Conservation (phyloP, 2,329 filamentous ascomycete genomes). For the Cladobotryum protrusum region DNA sequence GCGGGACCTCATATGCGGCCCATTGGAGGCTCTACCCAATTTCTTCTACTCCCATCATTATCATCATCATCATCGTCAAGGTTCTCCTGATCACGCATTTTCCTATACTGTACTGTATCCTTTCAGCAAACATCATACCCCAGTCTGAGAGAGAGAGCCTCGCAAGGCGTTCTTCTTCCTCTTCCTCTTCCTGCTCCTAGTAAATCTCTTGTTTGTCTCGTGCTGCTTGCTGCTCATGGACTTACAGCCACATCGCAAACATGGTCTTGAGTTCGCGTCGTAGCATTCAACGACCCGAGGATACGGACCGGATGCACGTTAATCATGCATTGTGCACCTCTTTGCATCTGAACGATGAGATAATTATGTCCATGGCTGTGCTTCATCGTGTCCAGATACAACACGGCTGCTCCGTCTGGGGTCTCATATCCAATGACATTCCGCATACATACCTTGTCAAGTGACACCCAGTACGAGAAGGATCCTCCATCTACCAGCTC, state of each 20-base stretch:
- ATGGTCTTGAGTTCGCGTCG: too few relatives aligned
- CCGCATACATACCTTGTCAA: conserved; percentile 8
- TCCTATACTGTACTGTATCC: too few relatives aligned
- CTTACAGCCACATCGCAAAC: too few relatives aligned
- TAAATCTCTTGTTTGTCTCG: too few relatives aligned
- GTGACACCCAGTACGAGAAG: conserved; percentile 3
- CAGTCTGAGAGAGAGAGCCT: not conserved
- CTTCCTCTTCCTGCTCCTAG: not conserved
- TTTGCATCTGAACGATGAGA: too few relatives aligned
- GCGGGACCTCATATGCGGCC: conserved; percentile 9
- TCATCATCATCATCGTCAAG: not conserved
- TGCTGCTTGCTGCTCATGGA: too few relatives aligned
- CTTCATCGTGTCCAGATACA: not conserved
- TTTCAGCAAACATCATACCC: too few relatives aligned
- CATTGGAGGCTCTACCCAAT: not conserved
- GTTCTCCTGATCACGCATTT: too few relatives aligned
- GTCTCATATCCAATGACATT: not conserved
- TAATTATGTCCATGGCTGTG: not conserved
- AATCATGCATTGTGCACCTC: too few relatives aligned
- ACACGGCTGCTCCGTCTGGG: not conserved
- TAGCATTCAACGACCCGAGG: too few relatives aligned
- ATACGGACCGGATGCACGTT: too few relatives aligned
- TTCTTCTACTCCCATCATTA: not conserved
- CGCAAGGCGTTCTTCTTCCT: conserved; percentile 7
- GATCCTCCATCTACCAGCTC: not conserved